Evolutionary conservation across 371 early-diverging fungal genomes (phyloP).

Genomic region (Mucor indicus): DNA sequence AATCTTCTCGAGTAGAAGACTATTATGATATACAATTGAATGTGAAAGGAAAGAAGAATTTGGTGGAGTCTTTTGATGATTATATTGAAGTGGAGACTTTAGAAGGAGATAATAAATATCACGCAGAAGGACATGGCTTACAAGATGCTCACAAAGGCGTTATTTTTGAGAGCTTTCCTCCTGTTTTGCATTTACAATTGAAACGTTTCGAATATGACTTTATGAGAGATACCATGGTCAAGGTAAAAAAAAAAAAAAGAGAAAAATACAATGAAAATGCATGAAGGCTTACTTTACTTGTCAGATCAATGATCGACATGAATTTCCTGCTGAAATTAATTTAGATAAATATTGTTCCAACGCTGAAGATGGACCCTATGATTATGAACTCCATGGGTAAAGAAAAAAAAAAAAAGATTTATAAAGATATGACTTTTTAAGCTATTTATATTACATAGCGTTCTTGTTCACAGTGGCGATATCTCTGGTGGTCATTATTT

Average conservation of each 20-base stretch:
- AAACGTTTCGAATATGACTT: conserved; percentile 98
- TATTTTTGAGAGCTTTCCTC: conserved; percentile 92
- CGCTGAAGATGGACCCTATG: conserved; percentile 65
- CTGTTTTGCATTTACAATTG: conserved; percentile 96
- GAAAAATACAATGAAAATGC: no score
- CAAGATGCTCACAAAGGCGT: conserved; percentile 98
- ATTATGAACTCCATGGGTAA: conserved; percentile 85
- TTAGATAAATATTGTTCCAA: conserved; percentile 81
- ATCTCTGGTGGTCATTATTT: conserved; percentile 97
- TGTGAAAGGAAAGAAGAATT: conserved; percentile 88
- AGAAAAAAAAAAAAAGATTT: not conserved
- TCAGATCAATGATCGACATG: conserved; percentile 96
- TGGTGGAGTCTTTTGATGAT: conserved; percentile 90
- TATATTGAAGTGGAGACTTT: conserved; percentile 90
- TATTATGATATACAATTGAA: conserved; percentile 87
- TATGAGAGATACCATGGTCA: conserved; percentile 88
- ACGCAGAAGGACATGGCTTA: conserved; percentile 94
- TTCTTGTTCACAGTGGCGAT: conserved; percentile 97
- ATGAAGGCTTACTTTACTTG: no score
- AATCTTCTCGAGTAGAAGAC: conserved; percentile 87
- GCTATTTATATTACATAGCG: conserved; percentile 47
- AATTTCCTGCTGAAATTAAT: conserved; percentile 92
- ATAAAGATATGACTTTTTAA: not conserved
- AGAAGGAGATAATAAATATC: conserved; percentile 98
- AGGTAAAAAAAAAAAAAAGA: no score